phyloP scores from a whole-genome alignment of 352 stramenopile species.

The Phytophthora constricta region DNA sequence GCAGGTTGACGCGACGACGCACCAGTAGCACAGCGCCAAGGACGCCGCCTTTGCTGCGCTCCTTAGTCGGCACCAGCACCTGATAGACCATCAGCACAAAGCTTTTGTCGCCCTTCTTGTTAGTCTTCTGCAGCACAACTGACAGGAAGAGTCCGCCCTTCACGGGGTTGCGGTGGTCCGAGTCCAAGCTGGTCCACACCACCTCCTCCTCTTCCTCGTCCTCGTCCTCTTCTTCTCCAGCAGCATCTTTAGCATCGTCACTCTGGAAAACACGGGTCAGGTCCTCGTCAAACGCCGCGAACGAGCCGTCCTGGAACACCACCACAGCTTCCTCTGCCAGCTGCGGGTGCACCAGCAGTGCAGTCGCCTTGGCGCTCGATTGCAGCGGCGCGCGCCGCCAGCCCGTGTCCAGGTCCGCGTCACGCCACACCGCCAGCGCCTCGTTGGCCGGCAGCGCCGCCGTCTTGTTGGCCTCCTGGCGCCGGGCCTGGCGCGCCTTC shows the following conservation, averaged over 20 bases:
- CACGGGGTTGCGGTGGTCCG: conserved; percentile 58
- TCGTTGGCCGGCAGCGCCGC: conserved; percentile 39
- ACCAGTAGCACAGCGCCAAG: conserved; percentile 41
- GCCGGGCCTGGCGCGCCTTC: conserved; percentile 46
- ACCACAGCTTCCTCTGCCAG: conserved; percentile 68
- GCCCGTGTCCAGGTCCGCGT: conserved; percentile 65
- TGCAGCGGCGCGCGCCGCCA: conserved; percentile 56
- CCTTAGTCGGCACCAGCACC: conserved; percentile 39
- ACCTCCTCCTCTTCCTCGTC: conserved; percentile 38
- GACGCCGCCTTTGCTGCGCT: conserved; percentile 39
- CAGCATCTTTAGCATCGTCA: conserved; percentile 41
- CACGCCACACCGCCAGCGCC: conserved; percentile 62
- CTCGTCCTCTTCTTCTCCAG: conserved; percentile 23
- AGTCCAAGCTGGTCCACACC: conserved; percentile 61
- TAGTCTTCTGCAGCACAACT: conserved; percentile 51
- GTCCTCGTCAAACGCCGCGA: conserved; percentile 65
- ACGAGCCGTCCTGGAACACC: conserved; percentile 68
- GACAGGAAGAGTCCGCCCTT: conserved; percentile 75
- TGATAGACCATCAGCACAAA: conserved; percentile 71
- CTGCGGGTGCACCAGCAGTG: conserved; percentile 68
- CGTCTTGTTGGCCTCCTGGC: conserved; percentile 42
- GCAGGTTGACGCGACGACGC: conserved; percentile 39
- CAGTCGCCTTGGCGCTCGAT: conserved; percentile 37
- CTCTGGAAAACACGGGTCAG: conserved; percentile 51
- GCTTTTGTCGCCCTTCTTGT: conserved; percentile 31